Evolutionary conservation across 2,329 filamentous ascomycete genomes (phyloP).

Genomic region (Alternaria incomplexa): DNA sequence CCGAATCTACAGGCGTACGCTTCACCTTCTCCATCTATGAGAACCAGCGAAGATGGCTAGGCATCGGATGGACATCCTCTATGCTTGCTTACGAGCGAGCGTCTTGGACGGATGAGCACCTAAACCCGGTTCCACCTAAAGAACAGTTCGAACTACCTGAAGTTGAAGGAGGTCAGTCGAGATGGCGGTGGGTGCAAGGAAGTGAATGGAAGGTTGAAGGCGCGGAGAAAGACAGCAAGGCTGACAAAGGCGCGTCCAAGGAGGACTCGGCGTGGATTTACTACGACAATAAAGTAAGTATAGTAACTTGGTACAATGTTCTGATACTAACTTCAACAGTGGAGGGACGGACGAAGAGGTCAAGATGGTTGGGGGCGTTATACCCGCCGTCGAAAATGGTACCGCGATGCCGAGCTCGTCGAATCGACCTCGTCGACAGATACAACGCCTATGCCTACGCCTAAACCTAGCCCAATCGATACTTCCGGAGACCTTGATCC

Average conservation of each 20-base stretch:
- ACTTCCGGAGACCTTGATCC: conserved; percentile 31
- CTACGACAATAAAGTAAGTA: conserved; percentile 88
- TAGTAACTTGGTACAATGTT: background rate
- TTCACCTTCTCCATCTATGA: conserved; percentile 98
- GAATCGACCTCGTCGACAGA: conserved; percentile 65
- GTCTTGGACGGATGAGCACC: conserved; percentile 95
- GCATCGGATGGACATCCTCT: conserved; percentile 91
- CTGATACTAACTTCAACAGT: conserved; percentile 59
- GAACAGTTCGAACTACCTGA: conserved; percentile 74
- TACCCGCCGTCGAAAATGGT: conserved; percentile 94
- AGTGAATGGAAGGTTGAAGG: conserved; percentile 89
- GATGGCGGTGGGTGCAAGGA: conserved; percentile 83
- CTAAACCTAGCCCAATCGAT: conserved; percentile 40
- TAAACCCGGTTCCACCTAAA: conserved; percentile 77
- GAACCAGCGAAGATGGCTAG: conserved; percentile 94
- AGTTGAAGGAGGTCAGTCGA: conserved; percentile 66
- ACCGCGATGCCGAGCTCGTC: conserved; percentile 91
- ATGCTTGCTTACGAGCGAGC: conserved; percentile 89
- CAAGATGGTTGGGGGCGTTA: conserved; percentile 93
- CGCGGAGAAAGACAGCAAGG: conserved; percentile 52
- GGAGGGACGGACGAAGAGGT: conserved; percentile 85
- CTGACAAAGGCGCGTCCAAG: conserved; percentile 45
- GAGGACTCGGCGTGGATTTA: conserved; percentile 87
- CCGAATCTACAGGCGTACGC: conserved; percentile 75
- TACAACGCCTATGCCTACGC: conserved; percentile 52